A percentile compares a stretch with the other conserved stretches of the same genome.
These are phyloP conservation scores for Talaromyces rugulosus DNA, from an alignment of 2,329 filamentous ascomycete species.

Conservation along the genomic window DNA sequence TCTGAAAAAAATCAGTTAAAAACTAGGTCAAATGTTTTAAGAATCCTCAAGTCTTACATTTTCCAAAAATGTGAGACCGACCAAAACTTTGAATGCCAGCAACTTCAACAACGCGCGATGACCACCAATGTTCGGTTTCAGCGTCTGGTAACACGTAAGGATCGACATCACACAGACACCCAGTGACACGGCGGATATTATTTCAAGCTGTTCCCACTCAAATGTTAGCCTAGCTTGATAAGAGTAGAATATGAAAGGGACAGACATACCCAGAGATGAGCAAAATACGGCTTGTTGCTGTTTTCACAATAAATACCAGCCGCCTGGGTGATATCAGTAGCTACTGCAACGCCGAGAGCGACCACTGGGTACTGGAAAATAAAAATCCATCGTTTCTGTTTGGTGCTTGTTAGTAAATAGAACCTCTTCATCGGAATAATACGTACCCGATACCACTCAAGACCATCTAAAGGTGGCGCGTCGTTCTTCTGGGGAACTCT, in stretches of 20 bases:
- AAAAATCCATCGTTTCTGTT: slow-evolving; percentile 28
- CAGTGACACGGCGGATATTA: slow-evolving; percentile 1
- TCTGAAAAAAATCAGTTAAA: slow-evolving; percentile 13
- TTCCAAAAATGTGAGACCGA: slow-evolving; percentile 27
- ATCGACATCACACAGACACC: slow-evolving; percentile 13
- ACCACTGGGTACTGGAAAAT: slow-evolving; percentile 41
- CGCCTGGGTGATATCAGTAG: slow-evolving; percentile 27
- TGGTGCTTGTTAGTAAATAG: background rate
- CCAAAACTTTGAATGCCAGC: slow-evolving; percentile 31
- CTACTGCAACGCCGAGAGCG: slow-evolving; percentile 21
- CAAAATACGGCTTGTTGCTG: slow-evolving; percentile 29
- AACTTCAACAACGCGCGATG: slow-evolving; percentile 30
- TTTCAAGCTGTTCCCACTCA: background rate
- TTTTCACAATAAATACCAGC: slow-evolving; percentile 26
- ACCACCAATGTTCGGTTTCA: slow-evolving; percentile 22
- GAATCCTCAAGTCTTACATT: slow-evolving; percentile 19
- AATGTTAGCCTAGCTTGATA: slow-evolving; percentile 16
- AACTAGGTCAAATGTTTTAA: background rate
- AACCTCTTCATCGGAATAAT: background rate
- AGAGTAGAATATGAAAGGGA: slow-evolving; percentile 17
- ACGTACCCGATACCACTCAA: slow-evolving; percentile 24
- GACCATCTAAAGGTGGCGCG: slow-evolving; percentile 20
- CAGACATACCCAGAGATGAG: slow-evolving; percentile 32
- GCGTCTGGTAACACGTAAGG: slow-evolving; percentile 23
- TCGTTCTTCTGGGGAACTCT: slow-evolving; percentile 25